These are phyloP conservation scores for Davidsoniella australis DNA, from an alignment of 2,329 filamentous ascomycete genomes.

Conservation along the genomic window DNA sequence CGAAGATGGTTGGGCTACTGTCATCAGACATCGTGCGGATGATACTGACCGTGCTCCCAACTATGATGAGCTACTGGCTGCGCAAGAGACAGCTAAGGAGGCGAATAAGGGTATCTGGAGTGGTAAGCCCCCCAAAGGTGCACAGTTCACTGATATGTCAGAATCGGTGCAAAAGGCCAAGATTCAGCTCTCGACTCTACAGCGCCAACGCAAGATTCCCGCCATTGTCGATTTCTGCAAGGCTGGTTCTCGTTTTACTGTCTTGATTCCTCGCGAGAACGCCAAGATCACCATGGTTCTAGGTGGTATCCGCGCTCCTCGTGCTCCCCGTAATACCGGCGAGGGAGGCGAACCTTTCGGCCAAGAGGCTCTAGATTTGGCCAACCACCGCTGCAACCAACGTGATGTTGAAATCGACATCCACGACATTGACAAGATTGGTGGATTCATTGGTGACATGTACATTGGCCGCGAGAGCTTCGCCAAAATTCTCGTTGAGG, in stretches of 20 bases:
- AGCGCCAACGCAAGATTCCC: slow-evolving; percentile 81
- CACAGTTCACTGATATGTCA: slow-evolving; percentile 75
- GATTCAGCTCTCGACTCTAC: slow-evolving; percentile 72
- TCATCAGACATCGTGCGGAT: slow-evolving; percentile 87
- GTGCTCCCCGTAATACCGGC: slow-evolving; percentile 59
- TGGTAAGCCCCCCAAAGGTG: slow-evolving; percentile 67
- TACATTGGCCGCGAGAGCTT: slow-evolving; percentile 94
- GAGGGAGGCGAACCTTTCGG: slow-evolving; percentile 84
- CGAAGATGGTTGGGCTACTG: slow-evolving; percentile 84
- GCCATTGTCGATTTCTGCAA: slow-evolving; percentile 96
- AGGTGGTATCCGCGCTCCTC: slow-evolving; percentile 77
- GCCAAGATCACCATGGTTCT: slow-evolving; percentile 91
- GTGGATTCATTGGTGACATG: slow-evolving; percentile 89
- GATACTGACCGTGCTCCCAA: slow-evolving; percentile 87
- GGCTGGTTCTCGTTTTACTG: slow-evolving; percentile 83
- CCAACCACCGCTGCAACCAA: slow-evolving; percentile 75
- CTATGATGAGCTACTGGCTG: slow-evolving; percentile 74
- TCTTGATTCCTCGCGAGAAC: slow-evolving; percentile 81
- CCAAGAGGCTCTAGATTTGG: slow-evolving; percentile 84
- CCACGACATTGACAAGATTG: slow-evolving; percentile 86
- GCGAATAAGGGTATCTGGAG: slow-evolving; percentile 93
- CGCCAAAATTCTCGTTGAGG: slow-evolving; percentile 80
- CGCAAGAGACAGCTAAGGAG: slow-evolving; percentile 68
- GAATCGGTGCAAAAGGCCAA: slow-evolving; percentile 91
- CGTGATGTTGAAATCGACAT: slow-evolving; percentile 93